Conservation (phyloP, 2,329 filamentous ascomycete species). For the Pseudogymnoascus sp. region DNA sequence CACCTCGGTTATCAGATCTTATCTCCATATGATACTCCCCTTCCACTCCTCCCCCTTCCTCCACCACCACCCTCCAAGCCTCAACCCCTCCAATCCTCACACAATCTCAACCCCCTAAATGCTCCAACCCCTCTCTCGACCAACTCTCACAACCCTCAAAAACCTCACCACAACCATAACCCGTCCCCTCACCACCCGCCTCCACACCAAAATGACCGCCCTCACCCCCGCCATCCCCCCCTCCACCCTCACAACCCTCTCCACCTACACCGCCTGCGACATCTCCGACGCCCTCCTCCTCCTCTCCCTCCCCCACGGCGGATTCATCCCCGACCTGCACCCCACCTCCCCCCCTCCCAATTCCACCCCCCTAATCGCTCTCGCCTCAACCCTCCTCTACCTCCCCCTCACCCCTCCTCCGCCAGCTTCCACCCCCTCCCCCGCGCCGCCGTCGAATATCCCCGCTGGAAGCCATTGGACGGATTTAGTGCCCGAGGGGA, state of each 20-base stretch:
- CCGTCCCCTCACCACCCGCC: neutral
- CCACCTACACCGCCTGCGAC: constrained; percentile 42
- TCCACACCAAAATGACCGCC: neutral
- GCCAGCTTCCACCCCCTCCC: constrained; percentile 48
- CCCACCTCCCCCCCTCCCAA: constrained; percentile 22
- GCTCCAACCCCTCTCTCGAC: neutral
- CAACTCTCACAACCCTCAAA: neutral
- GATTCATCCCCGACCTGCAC: constrained; percentile 52
- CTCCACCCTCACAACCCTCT: constrained; percentile 13
- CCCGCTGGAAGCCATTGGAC: constrained; percentile 57
- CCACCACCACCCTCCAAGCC: neutral
- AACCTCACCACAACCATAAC: neutral
- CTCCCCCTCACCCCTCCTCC: constrained; percentile 54
- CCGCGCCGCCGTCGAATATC: constrained; percentile 45
- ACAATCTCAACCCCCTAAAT: neutral
- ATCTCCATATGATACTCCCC: neutral
- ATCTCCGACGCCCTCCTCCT: constrained; percentile 66
- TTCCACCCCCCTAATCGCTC: constrained; percentile 29
- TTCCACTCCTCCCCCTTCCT: neutral
- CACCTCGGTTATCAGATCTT: neutral
- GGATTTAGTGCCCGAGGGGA: constrained; percentile 50
- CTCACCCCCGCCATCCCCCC: neutral
- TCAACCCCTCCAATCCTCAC: neutral
- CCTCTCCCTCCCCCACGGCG: constrained; percentile 51
- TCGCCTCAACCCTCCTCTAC: constrained; percentile 53